Conservation (phyloP, 192 early-diverging fungal genomes). For the Phycomyces nitens region DNA sequence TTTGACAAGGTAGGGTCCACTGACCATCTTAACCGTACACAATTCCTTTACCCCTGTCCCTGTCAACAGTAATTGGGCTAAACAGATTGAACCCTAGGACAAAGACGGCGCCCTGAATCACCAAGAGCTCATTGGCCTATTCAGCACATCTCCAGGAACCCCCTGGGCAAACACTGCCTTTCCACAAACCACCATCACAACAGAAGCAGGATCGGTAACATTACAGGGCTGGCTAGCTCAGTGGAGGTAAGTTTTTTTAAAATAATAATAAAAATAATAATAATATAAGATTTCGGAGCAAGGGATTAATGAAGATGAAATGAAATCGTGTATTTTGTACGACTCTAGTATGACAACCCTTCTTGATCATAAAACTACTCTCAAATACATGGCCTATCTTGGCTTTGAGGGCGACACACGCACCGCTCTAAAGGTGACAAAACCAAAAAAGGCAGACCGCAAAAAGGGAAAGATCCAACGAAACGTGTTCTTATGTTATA, state of each 20-base stretch:
- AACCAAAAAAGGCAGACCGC: constrained; percentile 65
- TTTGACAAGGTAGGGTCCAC: constrained; percentile 74
- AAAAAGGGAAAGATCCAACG: constrained; percentile 82
- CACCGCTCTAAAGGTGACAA: constrained; percentile 78
- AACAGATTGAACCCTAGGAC: constrained; percentile 50
- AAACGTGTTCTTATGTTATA: constrained; percentile 91
- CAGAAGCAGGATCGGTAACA: constrained; percentile 85
- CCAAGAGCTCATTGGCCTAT: constrained; percentile 80
- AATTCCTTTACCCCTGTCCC: neutral
- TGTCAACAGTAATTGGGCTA: neutral
- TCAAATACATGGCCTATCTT: constrained; percentile 95
- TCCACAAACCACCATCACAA: constrained; percentile 87
- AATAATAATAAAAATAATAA: neutral
- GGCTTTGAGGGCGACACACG: constrained; percentile 91
- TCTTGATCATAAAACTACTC: constrained; percentile 82
- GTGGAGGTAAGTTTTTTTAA: constrained; percentile 72
- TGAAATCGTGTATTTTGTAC: neutral
- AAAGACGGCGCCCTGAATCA: constrained; percentile 93
- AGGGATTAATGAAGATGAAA: neutral
- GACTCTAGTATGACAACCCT: constrained; percentile 87
- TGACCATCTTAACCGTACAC: neutral
- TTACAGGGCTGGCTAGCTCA: constrained; percentile 97
- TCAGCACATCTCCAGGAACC: constrained; percentile 84
- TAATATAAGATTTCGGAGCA: neutral
- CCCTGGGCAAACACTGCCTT: constrained; percentile 91